Evolutionary conservation across 306 rosid species (phyloP), one percentile per base, ranked within the genome.

Genomic region (Rosa chinensis): DNA sequence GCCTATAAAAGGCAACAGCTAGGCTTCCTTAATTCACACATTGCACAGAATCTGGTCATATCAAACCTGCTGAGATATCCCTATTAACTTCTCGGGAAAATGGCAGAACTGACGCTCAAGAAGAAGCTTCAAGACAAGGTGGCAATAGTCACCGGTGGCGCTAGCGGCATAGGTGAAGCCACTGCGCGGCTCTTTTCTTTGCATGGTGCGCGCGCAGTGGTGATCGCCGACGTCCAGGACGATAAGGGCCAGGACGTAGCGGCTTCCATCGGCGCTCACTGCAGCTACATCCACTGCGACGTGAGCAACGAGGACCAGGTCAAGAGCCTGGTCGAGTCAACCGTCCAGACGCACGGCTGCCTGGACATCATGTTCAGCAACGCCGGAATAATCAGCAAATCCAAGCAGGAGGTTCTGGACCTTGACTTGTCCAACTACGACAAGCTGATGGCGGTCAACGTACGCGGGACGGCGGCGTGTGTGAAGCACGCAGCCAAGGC

Each of bases 311-410:
- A 90, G 74, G 87, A 77, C 5, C 85, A 90, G 9, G 95, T 92
- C 4, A 79, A 78, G 55, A 10, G 12, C 64, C 73, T 90, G 3
- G 80, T 92, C 7, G 74, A 85, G 0, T 80, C 86, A 0, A 84
- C 97, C 0, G 87, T 90, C 39, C 25, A 53, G 11, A 55, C 10
- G 10, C 69, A 85, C 50, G 93, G 92, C 0, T 77, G 73, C 5
- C 66, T 92, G 0, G 90, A 92, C 84, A 71, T 92, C 64, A 87
- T 88, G 94, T 89, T 92, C 77, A 87, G 91, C 86, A 92, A 92
- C 75, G 97, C 87, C 2, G 92, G 92, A 4, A 58, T 85, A 2
- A 9, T 52, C 1, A 84, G 87, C 66, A 47, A 20, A 5, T 69
- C 77, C 20, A 58, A 74, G 0, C 96, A 91, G 72, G 83, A 75